Conservation (phyloP, 2,329 filamentous ascomycete genomes). For the Calonectria pauciramosa region DNA sequence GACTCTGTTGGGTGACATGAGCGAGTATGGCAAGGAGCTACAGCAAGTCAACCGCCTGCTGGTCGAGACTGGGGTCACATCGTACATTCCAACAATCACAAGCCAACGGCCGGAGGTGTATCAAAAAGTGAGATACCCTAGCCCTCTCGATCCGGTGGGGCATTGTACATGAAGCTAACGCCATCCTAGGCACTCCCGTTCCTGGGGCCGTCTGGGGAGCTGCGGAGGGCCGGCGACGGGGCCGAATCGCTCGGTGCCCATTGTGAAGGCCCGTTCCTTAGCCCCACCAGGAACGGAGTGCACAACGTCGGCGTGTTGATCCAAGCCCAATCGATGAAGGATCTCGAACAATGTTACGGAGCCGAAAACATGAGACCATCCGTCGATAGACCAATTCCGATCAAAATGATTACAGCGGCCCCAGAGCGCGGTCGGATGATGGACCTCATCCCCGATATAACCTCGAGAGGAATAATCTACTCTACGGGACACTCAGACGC, state of each 20-base stretch:
- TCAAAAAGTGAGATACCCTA: constrained; percentile 68
- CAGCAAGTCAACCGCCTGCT: constrained; percentile 78
- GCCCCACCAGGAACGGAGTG: constrained; percentile 85
- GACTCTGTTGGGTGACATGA: constrained; percentile 76
- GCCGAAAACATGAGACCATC: constrained; percentile 70
- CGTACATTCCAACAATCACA: constrained; percentile 87
- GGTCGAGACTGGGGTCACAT: constrained; percentile 86
- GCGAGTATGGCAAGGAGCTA: constrained; percentile 80
- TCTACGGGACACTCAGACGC: constrained; percentile 91
- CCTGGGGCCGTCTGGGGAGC: constrained; percentile 77
- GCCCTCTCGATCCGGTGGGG: constrained; percentile 30
- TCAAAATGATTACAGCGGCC: constrained; percentile 89
- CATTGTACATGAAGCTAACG: constrained; percentile 40
- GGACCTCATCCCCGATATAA: constrained; percentile 76
- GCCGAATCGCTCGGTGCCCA: constrained; percentile 92
- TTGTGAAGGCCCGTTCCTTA: constrained; percentile 91
- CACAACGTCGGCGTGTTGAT: constrained; percentile 82
- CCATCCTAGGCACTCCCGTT: constrained; percentile 74
- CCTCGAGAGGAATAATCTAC: constrained; percentile 76
- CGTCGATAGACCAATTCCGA: constrained; percentile 55
- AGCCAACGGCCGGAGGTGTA: constrained; percentile 88
- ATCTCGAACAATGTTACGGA: constrained; percentile 82
- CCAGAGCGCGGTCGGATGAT: constrained; percentile 83
- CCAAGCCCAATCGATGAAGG: constrained; percentile 72
- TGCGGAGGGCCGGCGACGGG: constrained; percentile 74